phyloP scores from a whole-genome alignment of 352 stramenopile species.

The Pythium apleroticum region DNA sequence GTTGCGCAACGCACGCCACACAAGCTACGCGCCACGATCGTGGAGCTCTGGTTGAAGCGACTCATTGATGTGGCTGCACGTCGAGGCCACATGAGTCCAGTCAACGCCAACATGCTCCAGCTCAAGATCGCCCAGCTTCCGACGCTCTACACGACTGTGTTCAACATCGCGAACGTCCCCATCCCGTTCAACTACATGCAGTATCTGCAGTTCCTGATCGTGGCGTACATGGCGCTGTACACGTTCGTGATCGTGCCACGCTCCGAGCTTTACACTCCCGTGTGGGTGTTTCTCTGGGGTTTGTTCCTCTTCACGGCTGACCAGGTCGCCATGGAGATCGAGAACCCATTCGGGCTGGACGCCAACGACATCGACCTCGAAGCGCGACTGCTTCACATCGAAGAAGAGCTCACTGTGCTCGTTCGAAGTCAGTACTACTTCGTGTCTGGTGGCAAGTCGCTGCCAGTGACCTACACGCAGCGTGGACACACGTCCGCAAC shows the following conservation, averaged over 20 bases:
- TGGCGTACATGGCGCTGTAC: constrained; percentile 79
- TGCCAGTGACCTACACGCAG: constrained; percentile 24
- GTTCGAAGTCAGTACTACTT: constrained; percentile 85
- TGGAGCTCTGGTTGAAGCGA: constrained; percentile 78
- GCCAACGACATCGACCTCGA: constrained; percentile 85
- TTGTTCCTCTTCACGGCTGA: constrained; percentile 83
- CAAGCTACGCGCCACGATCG: constrained; percentile 73
- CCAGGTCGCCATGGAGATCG: constrained; percentile 82
- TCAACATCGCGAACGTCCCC: constrained; percentile 83
- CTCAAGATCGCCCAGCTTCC: constrained; percentile 66
- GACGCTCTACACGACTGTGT: constrained; percentile 77
- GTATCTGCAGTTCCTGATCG: constrained; percentile 70
- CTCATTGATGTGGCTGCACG: constrained; percentile 66
- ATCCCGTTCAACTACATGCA: constrained; percentile 90
- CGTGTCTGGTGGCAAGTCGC: constrained; percentile 46
- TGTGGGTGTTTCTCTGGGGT: constrained; percentile 82
- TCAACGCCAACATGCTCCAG: constrained; percentile 61
- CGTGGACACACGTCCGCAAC: constrained; percentile 6
- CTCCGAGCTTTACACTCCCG: constrained; percentile 67
- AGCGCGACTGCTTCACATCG: constrained; percentile 66
- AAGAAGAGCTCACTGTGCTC: constrained; percentile 79
- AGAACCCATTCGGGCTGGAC: constrained; percentile 78
- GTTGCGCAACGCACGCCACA: constrained; percentile 62
- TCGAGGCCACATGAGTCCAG: constrained; percentile 53
- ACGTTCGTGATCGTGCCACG: constrained; percentile 81